Evolutionary conservation across 2,329 filamentous ascomycete species (phyloP), one percentile per base, ranked within the genome.

Genomic region (Aspergillus ustus): DNA sequence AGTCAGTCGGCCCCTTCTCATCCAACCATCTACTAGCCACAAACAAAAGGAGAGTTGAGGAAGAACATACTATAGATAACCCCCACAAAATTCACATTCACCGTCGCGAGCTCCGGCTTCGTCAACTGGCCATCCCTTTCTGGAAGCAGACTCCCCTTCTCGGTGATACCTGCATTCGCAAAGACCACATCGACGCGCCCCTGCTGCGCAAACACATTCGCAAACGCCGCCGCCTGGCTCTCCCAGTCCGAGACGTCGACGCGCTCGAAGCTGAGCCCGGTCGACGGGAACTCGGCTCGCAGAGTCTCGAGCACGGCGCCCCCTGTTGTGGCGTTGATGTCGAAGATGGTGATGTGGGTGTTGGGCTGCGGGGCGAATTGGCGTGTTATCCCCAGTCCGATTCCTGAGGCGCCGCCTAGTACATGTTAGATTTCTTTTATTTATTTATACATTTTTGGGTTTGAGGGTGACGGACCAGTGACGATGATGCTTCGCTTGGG

Each of bases 81-180:
- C 0, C 82, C 82, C 7, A 70, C 48, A 13, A 77, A 56, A 64
- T 77, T 76, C 19, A 77, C 73, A 62, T 76, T 67, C 59, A 82
- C 49, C 2, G 74, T 75, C 20, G 62, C 70, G 40, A 81, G 58
- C n/a, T 69, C 67, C 44, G 78, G 78, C 64, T 77, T 75, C 9
- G 62, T 61, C 2, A 77, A 77, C 48, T 63, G 54, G 19, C 71
- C 51, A 17, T 60, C 57, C 40, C 54, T 60, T 51, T 60, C 57
- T 2, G 50, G 53, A 78, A 83, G 57, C 9, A 80, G 67, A 60
- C 72, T 72, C 7, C 76, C 80, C 56, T 76, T 73, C 67, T 81
- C 80, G 0, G 80, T 79, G 37, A 84, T 77, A 1, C 82, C 82
- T 0, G 82, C 82, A 65, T 84, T 84, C 28, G 82, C 82, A 68